phyloP scores from a whole-genome alignment of 345 rosid species.

The Euphorbia peplus region DNA sequence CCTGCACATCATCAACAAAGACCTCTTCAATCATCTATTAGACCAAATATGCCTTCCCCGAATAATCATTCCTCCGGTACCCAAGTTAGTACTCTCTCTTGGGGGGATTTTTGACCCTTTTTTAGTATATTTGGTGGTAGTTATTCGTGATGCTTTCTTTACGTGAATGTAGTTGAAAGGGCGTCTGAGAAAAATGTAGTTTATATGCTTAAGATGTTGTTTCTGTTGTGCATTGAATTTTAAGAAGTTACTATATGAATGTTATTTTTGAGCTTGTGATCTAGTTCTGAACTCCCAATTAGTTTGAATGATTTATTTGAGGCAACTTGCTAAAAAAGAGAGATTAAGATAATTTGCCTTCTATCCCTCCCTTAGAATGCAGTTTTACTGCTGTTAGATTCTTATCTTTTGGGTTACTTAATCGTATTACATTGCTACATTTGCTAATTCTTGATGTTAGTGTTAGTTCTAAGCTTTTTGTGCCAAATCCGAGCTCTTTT shows the following conservation, averaged over 20 bases:
- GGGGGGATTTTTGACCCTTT: not conserved
- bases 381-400: not conserved
- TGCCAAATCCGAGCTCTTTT: not conserved
- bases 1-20: conserved; percentile 69
- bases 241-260: not conserved
- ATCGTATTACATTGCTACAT: not conserved
- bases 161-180: not conserved
- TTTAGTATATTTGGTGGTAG: not conserved
- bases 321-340: not conserved
- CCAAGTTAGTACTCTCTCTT: conserved; percentile 53
- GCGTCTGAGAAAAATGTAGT: not conserved
- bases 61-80: conserved; percentile 48
- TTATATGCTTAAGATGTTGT: not conserved
- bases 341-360: not conserved
- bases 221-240: not conserved
- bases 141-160: not conserved
- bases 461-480: not conserved
- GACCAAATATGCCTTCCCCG: conserved; percentile 53
- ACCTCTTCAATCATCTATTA: conserved; percentile 59
- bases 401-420: not conserved
- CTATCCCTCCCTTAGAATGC: not conserved
- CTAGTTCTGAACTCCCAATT: not conserved
- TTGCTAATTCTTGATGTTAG: not conserved
- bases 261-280: not conserved
- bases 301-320: not conserved